A percentile compares a stretch with the other conserved stretches of the same genome.
Conservation (phyloP, 805 yeast species). For the Wickerhamomyces queroliae region DNA sequence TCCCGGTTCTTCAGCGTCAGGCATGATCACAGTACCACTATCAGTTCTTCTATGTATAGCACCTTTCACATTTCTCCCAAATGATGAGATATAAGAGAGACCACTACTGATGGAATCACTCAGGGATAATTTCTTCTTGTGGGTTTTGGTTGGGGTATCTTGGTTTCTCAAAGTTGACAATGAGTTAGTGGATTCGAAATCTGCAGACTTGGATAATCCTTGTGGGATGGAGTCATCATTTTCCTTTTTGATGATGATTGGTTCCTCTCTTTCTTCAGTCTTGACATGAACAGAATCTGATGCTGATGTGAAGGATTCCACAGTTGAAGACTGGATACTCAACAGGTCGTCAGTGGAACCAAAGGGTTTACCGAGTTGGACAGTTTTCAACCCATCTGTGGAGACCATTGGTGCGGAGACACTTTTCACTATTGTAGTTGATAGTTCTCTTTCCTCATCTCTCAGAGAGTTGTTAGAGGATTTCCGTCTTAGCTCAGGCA, state of each 20-base stretch:
- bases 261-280: not conserved
- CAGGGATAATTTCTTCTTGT: conserved; percentile 15
- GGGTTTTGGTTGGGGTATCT: conserved; percentile 2
- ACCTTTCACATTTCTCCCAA: conserved; percentile 2
- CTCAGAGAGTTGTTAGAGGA: conserved; percentile 17
- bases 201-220: not conserved
- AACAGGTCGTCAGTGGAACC: conserved; percentile 9
- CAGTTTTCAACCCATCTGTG: conserved; percentile 14
- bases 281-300: conserved; percentile 15
- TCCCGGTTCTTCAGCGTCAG: not conserved
- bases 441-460: conserved; percentile 19
- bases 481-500: conserved; percentile 22
- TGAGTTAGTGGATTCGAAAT: conserved; percentile 15
- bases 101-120: conserved; percentile 15
- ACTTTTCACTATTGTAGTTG: conserved; percentile 9
- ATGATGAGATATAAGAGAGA: conserved; percentile 11
- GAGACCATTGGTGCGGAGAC: conserved; percentile 9
- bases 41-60: conserved; percentile 1
- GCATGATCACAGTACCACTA: not conserved
- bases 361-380: conserved; percentile 1
- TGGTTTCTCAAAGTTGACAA: conserved; percentile 13
- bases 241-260: not conserved
- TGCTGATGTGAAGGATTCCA: conserved; percentile 19
- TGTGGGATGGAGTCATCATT: not conserved
- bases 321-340: conserved; percentile 9